Evolutionary conservation across 73 alveolate species (phyloP).

Genomic region (Blepharisma japonicum): DNA sequence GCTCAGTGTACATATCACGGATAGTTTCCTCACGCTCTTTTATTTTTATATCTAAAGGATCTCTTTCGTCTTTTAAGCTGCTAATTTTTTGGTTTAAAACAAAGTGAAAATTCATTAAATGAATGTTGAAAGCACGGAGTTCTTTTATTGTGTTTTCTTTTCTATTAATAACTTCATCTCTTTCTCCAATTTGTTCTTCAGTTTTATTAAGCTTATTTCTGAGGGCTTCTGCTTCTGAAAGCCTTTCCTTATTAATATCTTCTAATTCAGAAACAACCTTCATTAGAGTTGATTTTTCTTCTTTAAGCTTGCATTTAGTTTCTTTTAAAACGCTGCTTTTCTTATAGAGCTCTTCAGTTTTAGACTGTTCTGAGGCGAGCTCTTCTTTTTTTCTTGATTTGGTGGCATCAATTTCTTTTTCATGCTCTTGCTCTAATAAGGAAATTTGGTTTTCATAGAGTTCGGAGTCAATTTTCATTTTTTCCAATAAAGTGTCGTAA

Average conservation of each 20-base stretch:
- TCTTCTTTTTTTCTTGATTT: conserved; percentile 33
- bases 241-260: conserved; percentile 36
- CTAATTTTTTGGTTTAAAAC: conserved; percentile 62
- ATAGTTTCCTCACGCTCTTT: conserved; percentile 51
- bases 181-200: conserved; percentile 55
- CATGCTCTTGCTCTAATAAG: conserved; percentile 2
- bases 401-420: not conserved
- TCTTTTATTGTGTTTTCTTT: conserved; percentile 63
- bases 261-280: conserved; percentile 20
- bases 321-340: conserved; percentile 43
- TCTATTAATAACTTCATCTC: conserved; percentile 56
- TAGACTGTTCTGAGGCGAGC: conserved; percentile 40
- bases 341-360: conserved; percentile 48
- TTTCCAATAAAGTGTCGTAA: not conserved
- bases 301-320: conserved; percentile 6
- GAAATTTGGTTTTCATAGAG: not conserved
- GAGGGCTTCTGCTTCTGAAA: conserved; percentile 33
- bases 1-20: conserved; percentile 58
- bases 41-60: conserved; percentile 62
- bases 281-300: not conserved
- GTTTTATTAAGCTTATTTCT: conserved; percentile 45
- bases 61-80: conserved; percentile 59
- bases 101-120: conserved; percentile 61
- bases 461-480: not conserved
- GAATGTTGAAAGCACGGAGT: conserved; percentile 50